Percentiles rank a stretch among this genome's conserved stretches.
Conservation (phyloP, 345 rosid genomes). For the Hevea brasiliensis region DNA sequence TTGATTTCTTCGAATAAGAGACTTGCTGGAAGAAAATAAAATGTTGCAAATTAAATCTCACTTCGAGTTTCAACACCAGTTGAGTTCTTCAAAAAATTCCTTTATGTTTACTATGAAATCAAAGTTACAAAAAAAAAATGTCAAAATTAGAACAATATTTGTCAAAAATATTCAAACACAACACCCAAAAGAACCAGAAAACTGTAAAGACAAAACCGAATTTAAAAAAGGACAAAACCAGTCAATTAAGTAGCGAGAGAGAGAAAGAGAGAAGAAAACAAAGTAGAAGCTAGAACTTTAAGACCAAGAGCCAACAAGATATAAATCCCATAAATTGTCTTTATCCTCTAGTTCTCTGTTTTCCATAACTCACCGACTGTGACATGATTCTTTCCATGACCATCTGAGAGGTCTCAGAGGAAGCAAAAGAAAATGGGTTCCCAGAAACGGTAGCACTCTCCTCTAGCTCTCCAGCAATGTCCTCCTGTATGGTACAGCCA, state of each 20-base stretch:
- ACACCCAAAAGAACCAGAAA: too few species aligned
- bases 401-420: slow-evolving; percentile 96
- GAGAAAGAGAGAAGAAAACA: too few species aligned
- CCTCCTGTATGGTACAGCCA: slow-evolving; percentile 59
- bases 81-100: background rate
- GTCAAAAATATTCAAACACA: too few species aligned
- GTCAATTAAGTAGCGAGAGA: too few species aligned
- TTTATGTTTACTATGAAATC: background rate
- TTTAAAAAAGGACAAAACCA: too few species aligned
- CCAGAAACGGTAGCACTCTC: slow-evolving; percentile 65
- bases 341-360: background rate
- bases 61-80: slow-evolving; percentile 11
- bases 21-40: background rate
- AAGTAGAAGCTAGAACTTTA: too few species aligned
- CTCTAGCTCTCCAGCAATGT: slow-evolving; percentile 56
- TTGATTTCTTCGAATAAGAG: background rate
- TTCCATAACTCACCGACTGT: slow-evolving; percentile 72
- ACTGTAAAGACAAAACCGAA: too few species aligned
- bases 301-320: too few species aligned
- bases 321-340: background rate
- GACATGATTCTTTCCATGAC: slow-evolving; percentile 96
- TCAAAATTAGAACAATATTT: too few species aligned
- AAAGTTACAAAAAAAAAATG: too few species aligned
- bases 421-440: slow-evolving; percentile 60
- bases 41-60: background rate